Conservation (phyloP, 306 rosid species). For the Fagus crenata region DNA sequence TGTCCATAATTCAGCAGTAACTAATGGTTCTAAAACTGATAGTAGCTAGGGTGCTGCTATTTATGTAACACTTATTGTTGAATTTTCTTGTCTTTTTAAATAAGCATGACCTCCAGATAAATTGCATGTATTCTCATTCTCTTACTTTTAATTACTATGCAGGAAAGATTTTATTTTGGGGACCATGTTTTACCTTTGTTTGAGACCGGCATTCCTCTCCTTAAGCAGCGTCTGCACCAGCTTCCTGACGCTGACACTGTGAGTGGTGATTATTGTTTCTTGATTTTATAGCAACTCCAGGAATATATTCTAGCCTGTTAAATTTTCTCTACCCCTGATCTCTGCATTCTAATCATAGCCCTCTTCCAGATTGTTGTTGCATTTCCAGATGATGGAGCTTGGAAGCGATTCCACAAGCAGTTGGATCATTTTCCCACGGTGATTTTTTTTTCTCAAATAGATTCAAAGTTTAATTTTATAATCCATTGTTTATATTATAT, state of each 20-base stretch:
- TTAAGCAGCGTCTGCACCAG: slow-evolving; percentile 78
- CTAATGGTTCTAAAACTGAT: too few relatives aligned
- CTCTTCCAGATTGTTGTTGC: slow-evolving; percentile 82
- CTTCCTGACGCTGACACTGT: slow-evolving; percentile 80
- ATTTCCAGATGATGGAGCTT: slow-evolving; percentile 98
- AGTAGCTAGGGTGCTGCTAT: too few relatives aligned
- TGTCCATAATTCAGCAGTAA: too few relatives aligned
- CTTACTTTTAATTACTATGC: slow-evolving; percentile 26
- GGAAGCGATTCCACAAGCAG: slow-evolving; percentile 96
- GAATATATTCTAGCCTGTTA: slow-evolving; percentile 10
- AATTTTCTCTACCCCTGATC: neutral
- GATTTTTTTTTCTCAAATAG: slow-evolving; percentile 15
- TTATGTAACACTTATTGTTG: too few relatives aligned
- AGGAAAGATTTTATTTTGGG: slow-evolving; percentile 98
- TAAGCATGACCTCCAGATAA: too few relatives aligned
- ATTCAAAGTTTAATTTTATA: slow-evolving; percentile 2
- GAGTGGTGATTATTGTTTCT: slow-evolving; percentile 23
- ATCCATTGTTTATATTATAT: slow-evolving; percentile 24
- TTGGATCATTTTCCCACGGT: slow-evolving; percentile 77
- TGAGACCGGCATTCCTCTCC: slow-evolving; percentile 93
- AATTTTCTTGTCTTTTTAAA: too few relatives aligned
- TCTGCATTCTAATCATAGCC: slow-evolving; percentile 17
- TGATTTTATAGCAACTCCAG: neutral
- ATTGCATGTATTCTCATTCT: neutral
- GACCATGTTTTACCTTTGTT: slow-evolving; percentile 95